phyloP scores from a whole-genome alignment of 1,284 basidiomycete species.

The Marasmius oreades region DNA sequence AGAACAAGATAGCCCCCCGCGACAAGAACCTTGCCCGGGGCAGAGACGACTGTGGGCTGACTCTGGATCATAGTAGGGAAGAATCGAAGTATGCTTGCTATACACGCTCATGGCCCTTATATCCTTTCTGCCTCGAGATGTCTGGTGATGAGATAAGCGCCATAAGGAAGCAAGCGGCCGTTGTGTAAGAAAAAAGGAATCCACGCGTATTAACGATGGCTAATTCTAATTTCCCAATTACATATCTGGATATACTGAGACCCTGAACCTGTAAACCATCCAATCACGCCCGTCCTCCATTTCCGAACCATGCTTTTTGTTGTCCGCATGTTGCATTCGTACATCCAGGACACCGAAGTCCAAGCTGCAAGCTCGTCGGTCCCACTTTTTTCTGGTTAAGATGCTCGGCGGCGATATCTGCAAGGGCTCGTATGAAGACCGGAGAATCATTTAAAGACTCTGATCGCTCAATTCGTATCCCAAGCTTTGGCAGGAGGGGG shows the following conservation, averaged over 20 bases:
- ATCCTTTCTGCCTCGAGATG: background rate
- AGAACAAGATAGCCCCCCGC: conserved; percentile 95
- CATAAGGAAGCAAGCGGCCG: background rate
- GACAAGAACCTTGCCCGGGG: conserved; percentile 93
- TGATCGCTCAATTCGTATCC: conserved; percentile 88
- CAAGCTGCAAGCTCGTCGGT: conserved; percentile 78
- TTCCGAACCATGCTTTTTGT: conserved; percentile 87
- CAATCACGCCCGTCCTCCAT: conserved; percentile 33
- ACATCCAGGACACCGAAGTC: conserved; percentile 91
- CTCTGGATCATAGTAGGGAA: conserved; percentile 10
- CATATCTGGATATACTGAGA: background rate
- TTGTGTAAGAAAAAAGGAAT: background rate
- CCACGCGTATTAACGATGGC: no score
- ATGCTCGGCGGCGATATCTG: conserved; percentile 88
- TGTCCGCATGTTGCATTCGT: conserved; percentile 83
- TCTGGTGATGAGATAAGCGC: conserved; percentile 3
- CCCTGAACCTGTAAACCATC: background rate
- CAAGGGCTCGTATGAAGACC: conserved; percentile 93
- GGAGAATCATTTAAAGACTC: conserved; percentile 98
- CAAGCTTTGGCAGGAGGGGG: conserved; percentile 59
- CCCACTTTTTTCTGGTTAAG: conserved; percentile 49
- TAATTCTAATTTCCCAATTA: background rate
- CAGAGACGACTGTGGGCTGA: conserved; percentile 67
- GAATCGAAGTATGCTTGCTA: conserved; percentile 26
- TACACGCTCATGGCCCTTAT: conserved; percentile 1